Evolutionary conservation across 2,329 filamentous ascomycete species (phyloP).

Genomic region (Coniochaeta ligniaria): DNA sequence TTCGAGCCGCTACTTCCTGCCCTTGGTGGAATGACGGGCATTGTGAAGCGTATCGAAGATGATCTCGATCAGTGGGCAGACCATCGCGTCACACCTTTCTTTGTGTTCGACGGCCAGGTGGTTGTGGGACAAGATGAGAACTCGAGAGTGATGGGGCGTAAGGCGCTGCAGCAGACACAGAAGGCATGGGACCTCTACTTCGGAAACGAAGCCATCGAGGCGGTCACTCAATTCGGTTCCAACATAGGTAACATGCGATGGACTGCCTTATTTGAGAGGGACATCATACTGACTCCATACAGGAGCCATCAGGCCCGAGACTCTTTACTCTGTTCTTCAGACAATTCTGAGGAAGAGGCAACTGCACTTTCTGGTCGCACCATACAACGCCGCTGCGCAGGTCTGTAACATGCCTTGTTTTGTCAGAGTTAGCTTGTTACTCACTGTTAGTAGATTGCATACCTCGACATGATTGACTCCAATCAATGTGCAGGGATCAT

Average conservation of each 20-base stretch:
- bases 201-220: conserved; percentile 67
- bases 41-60: conserved; percentile 66
- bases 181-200: conserved; percentile 86
- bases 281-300: conserved; percentile 18
- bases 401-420: conserved; percentile 35
- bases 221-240: conserved; percentile 76
- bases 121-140: conserved; percentile 69
- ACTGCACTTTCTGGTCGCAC: conserved; percentile 74
- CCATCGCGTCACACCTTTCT: conserved; percentile 68
- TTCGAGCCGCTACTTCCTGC: conserved; percentile 80
- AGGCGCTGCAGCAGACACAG: conserved; percentile 64
- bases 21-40: conserved; percentile 78
- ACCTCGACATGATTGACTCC: conserved; percentile 62
- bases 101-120: conserved; percentile 87
- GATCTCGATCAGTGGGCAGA: conserved; percentile 68
- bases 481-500: conserved; percentile 70
- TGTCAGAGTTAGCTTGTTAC: conserved; percentile 3
- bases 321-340: conserved; percentile 72
- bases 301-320: conserved; percentile 66
- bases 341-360: conserved; percentile 60
- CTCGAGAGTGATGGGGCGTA: conserved; percentile 54
- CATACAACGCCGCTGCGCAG: conserved; percentile 83
- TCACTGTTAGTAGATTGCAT: conserved; percentile 54
- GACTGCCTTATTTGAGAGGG: background rate
- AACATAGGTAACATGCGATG: conserved; percentile 56